Conservation (phyloP, 345 rosid species). For the Brassica nigra region DNA sequence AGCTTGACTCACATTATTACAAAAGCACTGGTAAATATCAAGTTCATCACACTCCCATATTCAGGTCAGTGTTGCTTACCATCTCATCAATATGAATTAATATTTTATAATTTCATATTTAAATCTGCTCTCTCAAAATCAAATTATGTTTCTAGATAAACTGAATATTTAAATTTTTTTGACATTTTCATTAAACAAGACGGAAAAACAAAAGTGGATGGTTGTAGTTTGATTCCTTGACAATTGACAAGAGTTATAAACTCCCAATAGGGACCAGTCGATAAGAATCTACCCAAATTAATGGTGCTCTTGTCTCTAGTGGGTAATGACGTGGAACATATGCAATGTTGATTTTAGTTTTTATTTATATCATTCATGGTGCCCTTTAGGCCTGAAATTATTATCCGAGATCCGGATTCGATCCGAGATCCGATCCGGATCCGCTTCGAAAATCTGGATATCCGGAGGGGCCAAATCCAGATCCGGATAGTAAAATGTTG, state of each 20-base stretch:
- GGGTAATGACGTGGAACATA: conserved; percentile 28
- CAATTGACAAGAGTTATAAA: background rate
- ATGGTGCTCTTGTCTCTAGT: conserved; percentile 11
- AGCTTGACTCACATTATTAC: conserved; percentile 59
- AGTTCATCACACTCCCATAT: conserved; percentile 60
- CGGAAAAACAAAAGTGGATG: background rate
- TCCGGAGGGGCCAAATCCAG: no score
- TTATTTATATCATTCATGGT: background rate
- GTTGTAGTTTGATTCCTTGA: conserved; percentile 4
- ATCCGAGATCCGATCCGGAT: no score
- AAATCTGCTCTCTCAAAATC: background rate
- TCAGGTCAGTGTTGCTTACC: conserved; percentile 53
- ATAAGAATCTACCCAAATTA: background rate
- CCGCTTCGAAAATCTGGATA: no score
- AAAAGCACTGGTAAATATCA: conserved; percentile 58
- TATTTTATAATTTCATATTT: background rate
- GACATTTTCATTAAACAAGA: background rate
- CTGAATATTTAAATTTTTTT: background rate
- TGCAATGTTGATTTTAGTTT: background rate
- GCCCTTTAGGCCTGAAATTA: no score
- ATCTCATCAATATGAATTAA: background rate
- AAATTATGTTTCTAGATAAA: conserved; percentile 20
- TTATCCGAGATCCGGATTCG: no score
- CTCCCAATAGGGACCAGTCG: background rate
- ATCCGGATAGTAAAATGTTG: no score